phyloP scores from a whole-genome alignment of 768 basidiomycete genomes.

The Galerina marginata region DNA sequence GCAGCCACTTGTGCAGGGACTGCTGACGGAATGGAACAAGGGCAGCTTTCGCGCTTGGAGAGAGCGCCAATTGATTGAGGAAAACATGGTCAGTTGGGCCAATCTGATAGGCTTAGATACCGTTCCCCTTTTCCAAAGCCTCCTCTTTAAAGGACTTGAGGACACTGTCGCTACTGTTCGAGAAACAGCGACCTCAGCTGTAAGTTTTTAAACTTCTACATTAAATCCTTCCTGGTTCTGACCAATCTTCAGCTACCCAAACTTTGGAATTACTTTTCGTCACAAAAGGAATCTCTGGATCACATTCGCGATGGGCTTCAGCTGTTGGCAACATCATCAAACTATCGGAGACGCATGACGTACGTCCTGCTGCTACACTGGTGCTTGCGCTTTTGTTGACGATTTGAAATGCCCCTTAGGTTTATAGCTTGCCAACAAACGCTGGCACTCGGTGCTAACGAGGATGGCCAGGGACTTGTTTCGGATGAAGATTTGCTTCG shows the following conservation, averaged over 20 bases:
- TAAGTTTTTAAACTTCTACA: slow-evolving; percentile 46
- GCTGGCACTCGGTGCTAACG: slow-evolving; percentile 45
- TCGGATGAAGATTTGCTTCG: slow-evolving; percentile 58
- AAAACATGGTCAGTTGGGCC: slow-evolving; percentile 56
- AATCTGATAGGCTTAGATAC: slow-evolving; percentile 44
- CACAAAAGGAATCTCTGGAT: slow-evolving; percentile 38
- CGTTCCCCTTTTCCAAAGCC: slow-evolving; percentile 50
- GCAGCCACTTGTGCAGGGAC: slow-evolving; percentile 46
- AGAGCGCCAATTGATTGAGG: slow-evolving; percentile 73
- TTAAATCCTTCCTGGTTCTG: neutral
- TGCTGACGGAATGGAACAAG: slow-evolving; percentile 62
- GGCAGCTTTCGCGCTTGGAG: slow-evolving; percentile 74
- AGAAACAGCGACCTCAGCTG: slow-evolving; percentile 70
- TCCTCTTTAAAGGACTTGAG: slow-evolving; percentile 67
- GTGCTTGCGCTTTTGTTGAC: slow-evolving; percentile 14
- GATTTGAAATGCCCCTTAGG: slow-evolving; percentile 41
- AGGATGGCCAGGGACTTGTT: slow-evolving; percentile 38
- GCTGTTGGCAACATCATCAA: slow-evolving; percentile 49
- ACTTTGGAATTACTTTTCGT: slow-evolving; percentile 47
- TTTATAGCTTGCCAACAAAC: slow-evolving; percentile 78
- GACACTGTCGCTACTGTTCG: slow-evolving; percentile 88
- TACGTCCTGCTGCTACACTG: slow-evolving; percentile 40
- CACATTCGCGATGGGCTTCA: slow-evolving; percentile 47
- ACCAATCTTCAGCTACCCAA: slow-evolving; percentile 48
- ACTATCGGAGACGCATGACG: slow-evolving; percentile 74